Evolutionary conservation across 768 basidiomycete species (phyloP).

Genomic region (Psilocybe cyanescens): DNA sequence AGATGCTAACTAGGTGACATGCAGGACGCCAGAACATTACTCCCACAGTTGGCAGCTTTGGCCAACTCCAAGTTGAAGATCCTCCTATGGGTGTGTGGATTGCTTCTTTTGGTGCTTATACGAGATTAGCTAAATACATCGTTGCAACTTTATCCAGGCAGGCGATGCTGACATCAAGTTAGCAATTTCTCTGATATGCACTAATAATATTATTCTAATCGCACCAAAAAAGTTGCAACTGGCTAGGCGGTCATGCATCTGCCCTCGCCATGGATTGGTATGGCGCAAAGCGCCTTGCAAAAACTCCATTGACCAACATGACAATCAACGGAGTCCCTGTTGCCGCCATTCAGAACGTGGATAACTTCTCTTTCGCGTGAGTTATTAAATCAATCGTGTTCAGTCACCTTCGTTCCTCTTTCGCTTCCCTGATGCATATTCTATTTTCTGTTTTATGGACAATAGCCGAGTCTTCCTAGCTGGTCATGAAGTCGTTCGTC

Average conservation of each 20-base stretch:
- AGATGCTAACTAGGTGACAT: neutral
- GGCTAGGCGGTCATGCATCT: constrained; percentile 48
- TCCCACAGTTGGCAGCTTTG: constrained; percentile 52
- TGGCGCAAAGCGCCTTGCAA: constrained; percentile 41
- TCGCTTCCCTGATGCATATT: neutral
- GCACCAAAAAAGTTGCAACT: constrained; percentile 42
- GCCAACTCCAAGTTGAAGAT: constrained; percentile 47
- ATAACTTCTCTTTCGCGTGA: constrained; percentile 70
- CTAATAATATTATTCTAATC: neutral
- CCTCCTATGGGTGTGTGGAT: constrained; percentile 46
- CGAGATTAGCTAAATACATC: constrained; percentile 17
- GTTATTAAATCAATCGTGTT: constrained; percentile 26
- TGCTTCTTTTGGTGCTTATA: neutral
- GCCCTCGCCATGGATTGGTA: constrained; percentile 50
- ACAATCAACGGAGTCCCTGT: constrained; percentile 55
- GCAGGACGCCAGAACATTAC: constrained; percentile 57
- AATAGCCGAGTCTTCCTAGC: constrained; percentile 56
- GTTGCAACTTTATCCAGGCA: constrained; percentile 31
- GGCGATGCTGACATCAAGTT: constrained; percentile 58
- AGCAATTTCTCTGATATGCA: constrained; percentile 9
- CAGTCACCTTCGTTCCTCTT: neutral
- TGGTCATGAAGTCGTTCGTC: constrained; percentile 66
- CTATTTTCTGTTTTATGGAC: neutral
- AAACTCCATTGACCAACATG: constrained; percentile 52
- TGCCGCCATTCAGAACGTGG: constrained; percentile 65